phyloP scores from a whole-genome alignment of 176 grass and related monocot species.

The Eleusine indica region DNA sequence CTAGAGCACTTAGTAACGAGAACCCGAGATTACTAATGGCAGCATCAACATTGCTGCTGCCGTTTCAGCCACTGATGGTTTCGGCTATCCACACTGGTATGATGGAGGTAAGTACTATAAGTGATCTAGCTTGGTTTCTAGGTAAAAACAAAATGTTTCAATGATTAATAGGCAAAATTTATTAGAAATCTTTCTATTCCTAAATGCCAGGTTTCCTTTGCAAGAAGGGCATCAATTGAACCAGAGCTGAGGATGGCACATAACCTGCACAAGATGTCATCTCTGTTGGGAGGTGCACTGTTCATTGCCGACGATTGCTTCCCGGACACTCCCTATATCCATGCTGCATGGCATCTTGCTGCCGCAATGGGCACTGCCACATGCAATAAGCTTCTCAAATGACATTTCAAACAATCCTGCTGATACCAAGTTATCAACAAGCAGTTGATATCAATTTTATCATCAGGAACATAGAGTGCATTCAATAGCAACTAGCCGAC shows the following conservation, averaged over 20 bases:
- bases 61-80: slow-evolving; percentile 92
- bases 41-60: slow-evolving; percentile 78
- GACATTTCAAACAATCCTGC: slow-evolving; percentile 36
- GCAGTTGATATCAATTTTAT: slow-evolving; percentile 44
- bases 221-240: slow-evolving; percentile 70
- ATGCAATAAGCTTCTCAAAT: slow-evolving; percentile 92
- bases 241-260: slow-evolving; percentile 83
- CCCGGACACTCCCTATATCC: slow-evolving; percentile 77
- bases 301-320: slow-evolving; percentile 88
- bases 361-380: slow-evolving; percentile 80
- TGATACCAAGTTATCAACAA: slow-evolving; percentile 43
- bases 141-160: background rate
- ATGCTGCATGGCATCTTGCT: slow-evolving; percentile 95
- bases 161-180: background rate
- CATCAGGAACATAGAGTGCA: slow-evolving; percentile 3
- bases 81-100: slow-evolving; percentile 91
- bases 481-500: slow-evolving; percentile 35
- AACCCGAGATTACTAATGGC: slow-evolving; percentile 82
- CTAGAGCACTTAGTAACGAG: slow-evolving; percentile 73
- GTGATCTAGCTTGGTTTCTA: background rate
- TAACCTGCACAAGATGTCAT: slow-evolving; percentile 91
- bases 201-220: slow-evolving; percentile 70
- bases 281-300: slow-evolving; percentile 76
- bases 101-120: slow-evolving; percentile 81
- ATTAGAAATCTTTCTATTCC: background rate